Percentiles rank a stretch among this genome's conserved stretches.
Conservation (phyloP, 768 basidiomycete genomes). For the Chlorophyllum brunneum region DNA sequence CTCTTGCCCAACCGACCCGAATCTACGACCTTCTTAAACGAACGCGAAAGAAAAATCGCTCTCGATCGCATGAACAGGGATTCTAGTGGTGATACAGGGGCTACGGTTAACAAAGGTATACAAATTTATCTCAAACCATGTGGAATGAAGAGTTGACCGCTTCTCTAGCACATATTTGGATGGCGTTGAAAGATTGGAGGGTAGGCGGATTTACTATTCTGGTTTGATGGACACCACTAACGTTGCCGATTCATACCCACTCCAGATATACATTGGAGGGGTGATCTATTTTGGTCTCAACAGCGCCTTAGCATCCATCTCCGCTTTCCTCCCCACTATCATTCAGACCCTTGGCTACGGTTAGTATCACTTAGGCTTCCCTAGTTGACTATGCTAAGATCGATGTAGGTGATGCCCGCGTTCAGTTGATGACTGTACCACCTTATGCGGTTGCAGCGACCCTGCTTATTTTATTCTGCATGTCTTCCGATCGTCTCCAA, state of each 20-base stretch:
- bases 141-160: constrained; percentile 2
- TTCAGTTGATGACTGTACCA: constrained; percentile 76
- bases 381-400: constrained; percentile 8
- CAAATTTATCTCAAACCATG: background rate
- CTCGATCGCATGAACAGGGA: constrained; percentile 65
- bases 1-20: constrained; percentile 71
- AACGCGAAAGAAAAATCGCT: constrained; percentile 54
- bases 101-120: constrained; percentile 58
- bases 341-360: constrained; percentile 70
- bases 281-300: constrained; percentile 79
- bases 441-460: constrained; percentile 73
- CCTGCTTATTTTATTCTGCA: constrained; percentile 56
- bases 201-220: constrained; percentile 27
- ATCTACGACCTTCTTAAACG: constrained; percentile 55
- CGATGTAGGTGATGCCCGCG: constrained; percentile 51
- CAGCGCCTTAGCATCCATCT: constrained; percentile 72
- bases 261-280: constrained; percentile 59
- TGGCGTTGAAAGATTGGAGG: constrained; percentile 73
- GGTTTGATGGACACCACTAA: background rate
- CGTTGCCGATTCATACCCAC: constrained; percentile 1
- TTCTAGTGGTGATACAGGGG: constrained; percentile 62
- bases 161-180: constrained; percentile 49
- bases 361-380: constrained; percentile 28
- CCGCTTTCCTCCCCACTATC: constrained; percentile 82
- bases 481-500: constrained; percentile 63